Percentiles rank a stretch among this genome's conserved stretches.
These are phyloP conservation scores for Ustilago xerochloae DNA, from an alignment of 1,284 basidiomycete genomes.

Conservation along the genomic window DNA sequence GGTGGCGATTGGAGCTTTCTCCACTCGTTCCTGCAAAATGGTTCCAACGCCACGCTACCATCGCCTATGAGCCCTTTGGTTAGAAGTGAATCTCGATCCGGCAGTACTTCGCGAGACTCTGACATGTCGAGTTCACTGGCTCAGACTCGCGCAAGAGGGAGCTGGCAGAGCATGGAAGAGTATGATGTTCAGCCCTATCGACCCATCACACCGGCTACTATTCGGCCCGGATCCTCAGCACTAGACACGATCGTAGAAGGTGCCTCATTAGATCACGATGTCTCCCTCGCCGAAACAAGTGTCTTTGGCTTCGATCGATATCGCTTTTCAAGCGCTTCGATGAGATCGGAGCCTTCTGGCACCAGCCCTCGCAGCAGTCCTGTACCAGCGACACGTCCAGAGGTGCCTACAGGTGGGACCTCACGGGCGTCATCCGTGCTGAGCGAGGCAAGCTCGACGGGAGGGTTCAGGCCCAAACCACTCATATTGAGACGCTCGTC, in stretches of 20 bases:
- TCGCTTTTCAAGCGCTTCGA: constrained; percentile 4
- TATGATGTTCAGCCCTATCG: not conserved
- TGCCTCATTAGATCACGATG: constrained; percentile 7
- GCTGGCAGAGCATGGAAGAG: not conserved
- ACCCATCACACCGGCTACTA: not conserved
- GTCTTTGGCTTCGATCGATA: constrained; percentile 9
- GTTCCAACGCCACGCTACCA: not conserved
- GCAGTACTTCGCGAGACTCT: not conserved
- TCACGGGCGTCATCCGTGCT: constrained; percentile 1
- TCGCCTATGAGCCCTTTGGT: not conserved
- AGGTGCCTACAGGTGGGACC: not conserved
- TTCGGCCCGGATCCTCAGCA: constrained; percentile 2
- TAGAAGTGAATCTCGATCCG: not conserved
- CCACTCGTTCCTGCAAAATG: not conserved
- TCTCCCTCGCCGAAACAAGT: constrained; percentile 3
- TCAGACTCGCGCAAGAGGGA: not conserved
- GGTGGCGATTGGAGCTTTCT: constrained; percentile 6
- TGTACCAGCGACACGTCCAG: not conserved
- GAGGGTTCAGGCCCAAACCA: constrained; percentile 14
- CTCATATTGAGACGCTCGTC: constrained; percentile 8
- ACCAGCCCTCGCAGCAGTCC: not conserved
- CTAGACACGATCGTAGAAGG: constrained; percentile 19
- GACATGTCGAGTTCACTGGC: not conserved
- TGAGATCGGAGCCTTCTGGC: not conserved
- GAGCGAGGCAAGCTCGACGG: not conserved